phyloP scores from a whole-genome alignment of 148 eudicot genomes.

The Pouteria glomerata region DNA sequence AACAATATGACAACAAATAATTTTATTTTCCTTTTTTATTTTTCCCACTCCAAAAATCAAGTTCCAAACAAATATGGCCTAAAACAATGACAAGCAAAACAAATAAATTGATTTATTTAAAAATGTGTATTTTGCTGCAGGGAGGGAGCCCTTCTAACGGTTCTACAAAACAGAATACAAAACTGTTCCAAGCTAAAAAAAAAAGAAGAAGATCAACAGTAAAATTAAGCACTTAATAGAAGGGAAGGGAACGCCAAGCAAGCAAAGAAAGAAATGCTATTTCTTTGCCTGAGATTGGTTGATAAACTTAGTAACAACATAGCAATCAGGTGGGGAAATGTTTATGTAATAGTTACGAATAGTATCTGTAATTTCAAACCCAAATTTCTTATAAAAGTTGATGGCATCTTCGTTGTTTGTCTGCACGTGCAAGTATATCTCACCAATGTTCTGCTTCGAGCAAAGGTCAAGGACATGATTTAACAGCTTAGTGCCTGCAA shows the following conservation, averaged over 20 bases:
- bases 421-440: conserved; percentile 92
- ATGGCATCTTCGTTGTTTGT: conserved; percentile 92
- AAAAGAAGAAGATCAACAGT: conserved; percentile 1
- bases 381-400: conserved; percentile 85
- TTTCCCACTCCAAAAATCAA: too few species aligned
- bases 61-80: too few species aligned
- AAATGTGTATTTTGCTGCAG: background rate
- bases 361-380: conserved; percentile 84
- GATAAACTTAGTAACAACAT: conserved; percentile 59
- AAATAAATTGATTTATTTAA: background rate
- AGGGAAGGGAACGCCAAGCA: background rate
- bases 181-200: conserved; percentile 6
- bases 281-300: conserved; percentile 46
- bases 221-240: background rate
- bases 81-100: background rate
- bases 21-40: too few species aligned
- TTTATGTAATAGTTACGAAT: conserved; percentile 76
- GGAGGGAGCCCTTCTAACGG: background rate
- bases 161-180: background rate
- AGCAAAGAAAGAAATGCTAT: conserved; percentile 11
- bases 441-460: conserved; percentile 66
- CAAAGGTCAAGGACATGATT: conserved; percentile 72
- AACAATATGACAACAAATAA: too few species aligned
- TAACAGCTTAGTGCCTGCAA: conserved; percentile 72
- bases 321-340: conserved; percentile 90